Percentiles rank a stretch among this genome's conserved stretches.
Conservation (phyloP, 371 early-diverging fungal species). For the Entomophthora muscae region DNA sequence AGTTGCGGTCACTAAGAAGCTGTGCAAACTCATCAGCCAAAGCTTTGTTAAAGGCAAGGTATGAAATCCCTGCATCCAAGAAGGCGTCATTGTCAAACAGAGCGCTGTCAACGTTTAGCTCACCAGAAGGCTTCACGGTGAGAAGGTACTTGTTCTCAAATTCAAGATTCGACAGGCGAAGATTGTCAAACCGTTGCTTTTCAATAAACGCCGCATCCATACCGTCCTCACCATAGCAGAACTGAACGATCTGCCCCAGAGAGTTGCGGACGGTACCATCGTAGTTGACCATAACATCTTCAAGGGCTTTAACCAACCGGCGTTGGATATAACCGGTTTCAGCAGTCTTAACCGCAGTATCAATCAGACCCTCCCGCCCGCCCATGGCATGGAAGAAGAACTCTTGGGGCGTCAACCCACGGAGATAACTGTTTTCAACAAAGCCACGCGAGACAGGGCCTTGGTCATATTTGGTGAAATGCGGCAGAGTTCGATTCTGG, state of each 20-base stretch:
- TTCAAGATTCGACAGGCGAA: constrained; percentile 40
- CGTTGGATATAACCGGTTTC: constrained; percentile 99
- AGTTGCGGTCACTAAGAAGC: constrained; percentile 49
- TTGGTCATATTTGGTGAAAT: constrained; percentile 97
- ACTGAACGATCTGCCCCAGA: constrained; percentile 82
- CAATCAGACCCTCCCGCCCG: constrained; percentile 98
- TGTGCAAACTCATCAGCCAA: constrained; percentile 71
- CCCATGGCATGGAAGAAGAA: constrained; percentile 99
- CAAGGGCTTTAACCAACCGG: constrained; percentile 96
- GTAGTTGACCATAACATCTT: constrained; percentile 95
- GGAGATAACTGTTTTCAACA: constrained; percentile 95
- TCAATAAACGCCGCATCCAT: constrained; percentile 93
- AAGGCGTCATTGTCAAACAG: constrained; percentile 24
- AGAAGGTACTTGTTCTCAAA: constrained; percentile 67
- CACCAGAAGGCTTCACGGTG: constrained; percentile 61
- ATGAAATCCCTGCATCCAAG: constrained; percentile 41
- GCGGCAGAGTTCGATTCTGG: constrained; percentile 90
- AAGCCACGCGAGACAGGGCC: constrained; percentile 95
- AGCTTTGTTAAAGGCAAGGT: constrained; percentile 44
- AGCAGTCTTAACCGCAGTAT: constrained; percentile 99
- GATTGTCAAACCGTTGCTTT: constrained; percentile 51
- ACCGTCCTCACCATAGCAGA: constrained; percentile 97
- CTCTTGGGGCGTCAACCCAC: constrained; percentile 96
- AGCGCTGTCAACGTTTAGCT: constrained; percentile 36
- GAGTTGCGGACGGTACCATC: constrained; percentile 97